A percentile compares a stretch with the other conserved stretches of the same genome.
These are phyloP conservation scores for Gracilariopsis chorda DNA, from an alignment of 23 red algal species.

Conservation along the genomic window DNA sequence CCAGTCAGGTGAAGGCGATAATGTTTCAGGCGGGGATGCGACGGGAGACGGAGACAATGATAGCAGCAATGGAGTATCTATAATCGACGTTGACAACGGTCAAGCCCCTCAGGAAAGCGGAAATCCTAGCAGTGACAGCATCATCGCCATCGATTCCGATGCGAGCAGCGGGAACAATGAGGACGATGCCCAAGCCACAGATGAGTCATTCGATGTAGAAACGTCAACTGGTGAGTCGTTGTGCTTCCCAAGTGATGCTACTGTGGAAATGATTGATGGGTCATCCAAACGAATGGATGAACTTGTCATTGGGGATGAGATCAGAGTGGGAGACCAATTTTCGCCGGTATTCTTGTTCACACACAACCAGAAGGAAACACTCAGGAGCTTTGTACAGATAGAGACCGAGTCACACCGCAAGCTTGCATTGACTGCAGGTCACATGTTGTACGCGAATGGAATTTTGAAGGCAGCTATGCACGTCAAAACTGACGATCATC, in stretches of 20 bases:
- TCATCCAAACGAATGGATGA: conserved; percentile 30
- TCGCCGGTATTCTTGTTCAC: conserved; percentile 67
- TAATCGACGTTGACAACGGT: conserved; percentile 4
- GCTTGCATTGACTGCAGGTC: conserved; percentile 31
- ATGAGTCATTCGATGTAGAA: background rate
- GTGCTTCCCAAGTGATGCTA: conserved; percentile 43
- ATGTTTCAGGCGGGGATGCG: background rate
- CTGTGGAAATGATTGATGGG: conserved; percentile 48
- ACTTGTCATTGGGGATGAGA: conserved; percentile 47
- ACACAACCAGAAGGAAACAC: background rate
- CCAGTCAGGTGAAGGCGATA: background rate
- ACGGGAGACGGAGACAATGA: background rate
- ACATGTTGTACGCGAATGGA: conserved; percentile 49
- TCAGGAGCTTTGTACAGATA: conserved; percentile 23
- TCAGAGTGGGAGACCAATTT: conserved; percentile 54
- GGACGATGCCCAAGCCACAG: background rate
- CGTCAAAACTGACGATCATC: background rate
- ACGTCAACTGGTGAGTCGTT: conserved; percentile 48
- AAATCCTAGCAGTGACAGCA: background rate
- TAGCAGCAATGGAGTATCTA: background rate
- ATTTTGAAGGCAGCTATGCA: background rate
- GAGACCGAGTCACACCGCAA: conserved; percentile 7
- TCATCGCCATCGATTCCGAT: background rate
- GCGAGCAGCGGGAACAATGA: background rate
- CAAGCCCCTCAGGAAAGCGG: background rate